phyloP scores from a whole-genome alignment of 2,329 filamentous ascomycete species.

The Tympanopsis confertula region DNA sequence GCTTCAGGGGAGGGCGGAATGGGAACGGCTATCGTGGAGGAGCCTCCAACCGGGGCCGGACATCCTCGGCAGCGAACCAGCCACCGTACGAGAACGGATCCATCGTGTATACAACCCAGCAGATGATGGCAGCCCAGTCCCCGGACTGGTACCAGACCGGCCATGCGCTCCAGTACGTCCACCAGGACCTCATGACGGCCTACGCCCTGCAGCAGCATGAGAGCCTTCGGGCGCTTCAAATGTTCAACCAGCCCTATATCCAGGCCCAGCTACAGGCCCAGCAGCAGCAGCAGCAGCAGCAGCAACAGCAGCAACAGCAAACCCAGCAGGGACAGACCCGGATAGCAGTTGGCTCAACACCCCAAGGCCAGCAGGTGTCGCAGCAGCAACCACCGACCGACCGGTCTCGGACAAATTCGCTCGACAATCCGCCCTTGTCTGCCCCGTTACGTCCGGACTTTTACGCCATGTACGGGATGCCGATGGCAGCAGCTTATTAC shows the following conservation, averaged over 20 bases:
- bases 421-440: conserved; percentile 48
- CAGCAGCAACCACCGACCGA: conserved; percentile 32
- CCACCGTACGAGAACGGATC: conserved; percentile 38
- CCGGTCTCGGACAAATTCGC: conserved; percentile 49
- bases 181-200: conserved; percentile 26
- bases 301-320: conserved; percentile 1
- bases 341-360: conserved; percentile 13
- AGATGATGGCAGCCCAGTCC: conserved; percentile 29
- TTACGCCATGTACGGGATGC: conserved; percentile 35
- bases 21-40: conserved; percentile 26
- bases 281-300: conserved; percentile 4
- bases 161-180: conserved; percentile 26
- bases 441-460: conserved; percentile 45
- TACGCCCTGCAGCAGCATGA: conserved; percentile 22
- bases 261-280: conserved; percentile 9
- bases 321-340: conserved; percentile 20
- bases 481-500: conserved; percentile 29
- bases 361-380: conserved; percentile 29
- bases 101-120: conserved; percentile 26
- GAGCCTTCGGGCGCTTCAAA: not conserved
- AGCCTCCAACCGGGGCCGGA: conserved; percentile 14
- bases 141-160: conserved; percentile 37
- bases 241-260: conserved; percentile 13
- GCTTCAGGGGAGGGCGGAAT: conserved; percentile 35
- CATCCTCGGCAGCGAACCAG: conserved; percentile 38